phyloP scores from a whole-genome alignment of 768 basidiomycete genomes.

The Lactarius hatsudake region DNA sequence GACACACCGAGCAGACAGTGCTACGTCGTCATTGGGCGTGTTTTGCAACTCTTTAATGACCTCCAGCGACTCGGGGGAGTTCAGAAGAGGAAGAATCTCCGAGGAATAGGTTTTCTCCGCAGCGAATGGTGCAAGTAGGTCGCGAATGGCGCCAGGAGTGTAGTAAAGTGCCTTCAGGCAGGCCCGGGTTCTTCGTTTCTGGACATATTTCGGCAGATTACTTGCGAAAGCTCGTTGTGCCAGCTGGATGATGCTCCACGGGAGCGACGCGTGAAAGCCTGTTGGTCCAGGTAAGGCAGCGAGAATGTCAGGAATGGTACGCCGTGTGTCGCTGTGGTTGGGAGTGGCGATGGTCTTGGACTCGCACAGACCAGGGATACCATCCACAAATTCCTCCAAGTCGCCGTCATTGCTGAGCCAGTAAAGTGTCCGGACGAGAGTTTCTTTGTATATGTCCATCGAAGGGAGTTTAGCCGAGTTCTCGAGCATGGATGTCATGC shows the following conservation, averaged over 20 bases:
- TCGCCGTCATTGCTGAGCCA: not conserved
- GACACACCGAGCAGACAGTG: not conserved
- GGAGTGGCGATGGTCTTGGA: not conserved
- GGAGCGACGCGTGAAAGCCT: not conserved
- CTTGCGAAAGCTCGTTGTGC: not conserved
- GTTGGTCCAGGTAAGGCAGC: not conserved
- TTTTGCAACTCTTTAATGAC: not conserved
- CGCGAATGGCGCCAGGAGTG: not conserved
- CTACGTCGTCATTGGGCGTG: not conserved
- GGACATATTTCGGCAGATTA: not conserved
- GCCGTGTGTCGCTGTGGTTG: accelerated
- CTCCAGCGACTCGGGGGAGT: not conserved
- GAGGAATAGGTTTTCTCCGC: too few species aligned
- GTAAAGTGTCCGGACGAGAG: not conserved
- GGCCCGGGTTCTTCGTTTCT: not conserved
- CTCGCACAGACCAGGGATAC: not conserved
- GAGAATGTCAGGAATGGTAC: not conserved
- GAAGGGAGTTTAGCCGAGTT: not conserved
- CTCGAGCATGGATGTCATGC: not conserved
- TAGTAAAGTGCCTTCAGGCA: not conserved
- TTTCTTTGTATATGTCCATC: not conserved
- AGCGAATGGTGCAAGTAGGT: not conserved
- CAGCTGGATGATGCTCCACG: not conserved
- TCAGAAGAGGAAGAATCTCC: not conserved
- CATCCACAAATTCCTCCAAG: not conserved